phyloP scores from a whole-genome alignment of 768 basidiomycete genomes.

The Termitomyces sp. region DNA sequence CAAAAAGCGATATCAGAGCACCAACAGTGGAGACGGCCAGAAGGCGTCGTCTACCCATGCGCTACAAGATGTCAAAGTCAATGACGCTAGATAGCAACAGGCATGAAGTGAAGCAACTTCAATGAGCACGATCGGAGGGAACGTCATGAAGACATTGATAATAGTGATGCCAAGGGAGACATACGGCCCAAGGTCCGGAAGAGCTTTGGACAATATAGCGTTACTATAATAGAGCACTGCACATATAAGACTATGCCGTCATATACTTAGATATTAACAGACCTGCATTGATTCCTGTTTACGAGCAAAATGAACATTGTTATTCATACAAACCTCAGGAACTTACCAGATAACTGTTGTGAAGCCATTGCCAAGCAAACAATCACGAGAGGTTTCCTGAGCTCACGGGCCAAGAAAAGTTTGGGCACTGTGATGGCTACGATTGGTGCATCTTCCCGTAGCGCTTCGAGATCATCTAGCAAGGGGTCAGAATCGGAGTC shows the following conservation, averaged over 20 bases:
- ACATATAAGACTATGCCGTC: not conserved
- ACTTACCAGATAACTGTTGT: conserved; percentile 74
- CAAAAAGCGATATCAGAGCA: conserved; percentile 57
- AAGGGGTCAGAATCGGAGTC: conserved; percentile 36
- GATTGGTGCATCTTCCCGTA: conserved; percentile 19
- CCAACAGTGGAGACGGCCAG: conserved; percentile 64
- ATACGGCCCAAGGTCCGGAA: conserved; percentile 76
- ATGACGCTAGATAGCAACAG: not conserved
- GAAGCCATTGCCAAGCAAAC: conserved; percentile 68
- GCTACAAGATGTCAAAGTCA: conserved; percentile 30
- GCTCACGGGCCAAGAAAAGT: conserved; percentile 44
- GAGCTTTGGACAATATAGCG: conserved; percentile 72
- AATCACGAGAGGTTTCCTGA: conserved; percentile 58
- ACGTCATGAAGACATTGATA: conserved; percentile 79
- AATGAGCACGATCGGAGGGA: conserved; percentile 83
- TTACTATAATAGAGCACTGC: conserved; percentile 90
- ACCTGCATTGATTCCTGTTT: conserved; percentile 73
- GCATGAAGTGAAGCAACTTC: conserved; percentile 47
- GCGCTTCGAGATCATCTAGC: conserved; percentile 26
- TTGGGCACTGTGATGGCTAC: conserved; percentile 45
- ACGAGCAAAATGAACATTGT: not conserved
- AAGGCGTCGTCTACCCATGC: conserved; percentile 66
- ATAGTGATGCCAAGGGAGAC: conserved; percentile 81
- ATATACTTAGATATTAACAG: not conserved
- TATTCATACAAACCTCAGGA: not conserved